These are phyloP conservation scores for Russula sp. DNA, from an alignment of 768 basidiomycete species.

Conservation along the genomic window DNA sequence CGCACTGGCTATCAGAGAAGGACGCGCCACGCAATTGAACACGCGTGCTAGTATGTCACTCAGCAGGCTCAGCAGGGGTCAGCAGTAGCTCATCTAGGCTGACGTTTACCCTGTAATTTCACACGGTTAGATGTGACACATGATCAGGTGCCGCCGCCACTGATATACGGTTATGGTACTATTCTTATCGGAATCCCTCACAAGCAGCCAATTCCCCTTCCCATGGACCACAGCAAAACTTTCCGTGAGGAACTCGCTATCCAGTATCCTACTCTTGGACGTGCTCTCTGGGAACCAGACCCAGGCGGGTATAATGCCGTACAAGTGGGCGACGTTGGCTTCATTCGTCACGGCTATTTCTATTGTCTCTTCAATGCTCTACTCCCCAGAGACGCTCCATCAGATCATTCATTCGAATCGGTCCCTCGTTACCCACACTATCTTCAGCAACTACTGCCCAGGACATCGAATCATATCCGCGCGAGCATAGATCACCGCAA, in stretches of 20 bases:
- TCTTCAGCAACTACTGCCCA: background rate
- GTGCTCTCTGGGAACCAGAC: background rate
- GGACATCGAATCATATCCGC: background rate
- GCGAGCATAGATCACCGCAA: background rate
- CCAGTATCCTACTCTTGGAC: background rate
- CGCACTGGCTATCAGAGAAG: too few relatives aligned
- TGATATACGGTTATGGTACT: too few relatives aligned
- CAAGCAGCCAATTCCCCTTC: too few relatives aligned
- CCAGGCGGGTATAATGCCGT: background rate
- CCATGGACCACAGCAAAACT: background rate
- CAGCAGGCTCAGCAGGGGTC: too few relatives aligned
- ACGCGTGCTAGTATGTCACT: too few relatives aligned
- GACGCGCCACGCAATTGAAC: too few relatives aligned
- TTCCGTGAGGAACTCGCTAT: background rate
- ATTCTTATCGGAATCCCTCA: too few relatives aligned
- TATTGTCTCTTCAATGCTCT: background rate
- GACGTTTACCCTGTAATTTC: too few relatives aligned
- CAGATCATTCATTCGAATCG: too few relatives aligned
- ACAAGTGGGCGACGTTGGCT: slow-evolving; percentile 4
- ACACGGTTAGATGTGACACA: too few relatives aligned
- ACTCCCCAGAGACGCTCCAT: background rate
- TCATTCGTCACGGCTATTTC: background rate
- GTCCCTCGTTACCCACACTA: background rate
- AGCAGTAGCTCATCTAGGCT: too few relatives aligned
- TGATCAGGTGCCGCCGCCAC: too few relatives aligned